Conservation (phyloP, 805 yeast genomes). For the Teunomyces barrocoloradensis region DNA sequence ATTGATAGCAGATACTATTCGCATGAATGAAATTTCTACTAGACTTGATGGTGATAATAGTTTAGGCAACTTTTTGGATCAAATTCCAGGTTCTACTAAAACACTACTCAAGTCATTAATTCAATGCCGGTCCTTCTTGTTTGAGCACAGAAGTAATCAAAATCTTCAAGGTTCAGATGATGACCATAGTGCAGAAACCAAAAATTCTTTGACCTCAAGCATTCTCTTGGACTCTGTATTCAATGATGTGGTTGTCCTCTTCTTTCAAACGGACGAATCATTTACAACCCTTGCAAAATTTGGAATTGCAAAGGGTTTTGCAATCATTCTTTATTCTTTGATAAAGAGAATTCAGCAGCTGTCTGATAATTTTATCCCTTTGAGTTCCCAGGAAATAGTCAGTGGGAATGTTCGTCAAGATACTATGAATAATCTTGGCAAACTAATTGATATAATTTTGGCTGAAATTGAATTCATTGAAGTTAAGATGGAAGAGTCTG, state of each 20-base stretch:
- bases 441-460: not conserved
- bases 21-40: conserved; percentile 57
- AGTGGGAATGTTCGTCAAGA: not conserved
- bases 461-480: not conserved
- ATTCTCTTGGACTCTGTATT: conserved; percentile 29
- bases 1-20: conserved; percentile 47
- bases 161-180: conserved; percentile 9
- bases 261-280: conserved; percentile 46
- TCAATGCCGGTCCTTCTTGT: conserved; percentile 29
- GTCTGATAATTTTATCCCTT: not conserved
- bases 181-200: conserved; percentile 14
- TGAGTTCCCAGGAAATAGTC: not conserved
- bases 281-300: conserved; percentile 33
- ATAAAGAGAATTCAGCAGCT: not conserved
- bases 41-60: conserved; percentile 43
- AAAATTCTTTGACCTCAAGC: conserved; percentile 24
- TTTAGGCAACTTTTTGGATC: conserved; percentile 21
- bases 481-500: not conserved
- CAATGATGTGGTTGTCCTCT: conserved; percentile 38
- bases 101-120: conserved; percentile 41
- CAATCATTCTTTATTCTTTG: conserved; percentile 22
- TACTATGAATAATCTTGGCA: not conserved
- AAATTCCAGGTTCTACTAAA: conserved; percentile 26
- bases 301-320: conserved; percentile 28
- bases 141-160: conserved; percentile 7